These are phyloP conservation scores for Rhizophagus prolifer DNA, from an alignment of 192 early-diverging fungal species.

Conservation along the genomic window DNA sequence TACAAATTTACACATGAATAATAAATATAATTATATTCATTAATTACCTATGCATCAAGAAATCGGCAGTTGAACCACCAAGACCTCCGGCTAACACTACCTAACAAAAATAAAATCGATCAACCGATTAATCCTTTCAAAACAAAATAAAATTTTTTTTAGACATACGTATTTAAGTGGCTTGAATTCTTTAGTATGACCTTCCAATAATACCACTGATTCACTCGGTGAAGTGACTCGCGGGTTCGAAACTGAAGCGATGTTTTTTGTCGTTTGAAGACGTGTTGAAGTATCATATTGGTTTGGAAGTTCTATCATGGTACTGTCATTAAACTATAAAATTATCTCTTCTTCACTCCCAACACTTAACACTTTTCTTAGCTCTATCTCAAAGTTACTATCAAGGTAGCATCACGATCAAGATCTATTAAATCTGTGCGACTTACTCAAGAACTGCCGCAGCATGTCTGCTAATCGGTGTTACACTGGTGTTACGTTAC, in stretches of 20 bases:
- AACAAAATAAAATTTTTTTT: neutral
- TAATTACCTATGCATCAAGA: slow-evolving; percentile 55
- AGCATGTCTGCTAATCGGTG: no score
- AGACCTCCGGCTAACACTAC: slow-evolving; percentile 52
- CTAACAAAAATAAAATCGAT: slow-evolving; percentile 23
- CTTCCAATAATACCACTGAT: neutral
- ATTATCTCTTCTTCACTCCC: neutral
- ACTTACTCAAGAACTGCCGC: no score
- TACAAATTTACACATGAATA: neutral
- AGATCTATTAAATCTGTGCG: no score
- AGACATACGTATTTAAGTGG: neutral
- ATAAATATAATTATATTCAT: neutral
- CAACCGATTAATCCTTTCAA: neutral
- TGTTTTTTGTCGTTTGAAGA: neutral
- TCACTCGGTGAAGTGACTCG: neutral
- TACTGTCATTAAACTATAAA: neutral
- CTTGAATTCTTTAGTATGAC: neutral
- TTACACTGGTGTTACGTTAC: no score
- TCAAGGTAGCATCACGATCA: no score
- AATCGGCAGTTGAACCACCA: slow-evolving; percentile 53
- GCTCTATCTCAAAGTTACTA: neutral
- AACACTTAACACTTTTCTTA: neutral
- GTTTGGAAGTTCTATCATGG: neutral
- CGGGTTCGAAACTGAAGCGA: neutral
- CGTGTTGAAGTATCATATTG: neutral